Percentiles rank a stretch among this genome's conserved stretches.
Evolutionary conservation across 176 grass and related monocot genomes (phyloP).

Genomic region (Thinopyrum elongatum): DNA sequence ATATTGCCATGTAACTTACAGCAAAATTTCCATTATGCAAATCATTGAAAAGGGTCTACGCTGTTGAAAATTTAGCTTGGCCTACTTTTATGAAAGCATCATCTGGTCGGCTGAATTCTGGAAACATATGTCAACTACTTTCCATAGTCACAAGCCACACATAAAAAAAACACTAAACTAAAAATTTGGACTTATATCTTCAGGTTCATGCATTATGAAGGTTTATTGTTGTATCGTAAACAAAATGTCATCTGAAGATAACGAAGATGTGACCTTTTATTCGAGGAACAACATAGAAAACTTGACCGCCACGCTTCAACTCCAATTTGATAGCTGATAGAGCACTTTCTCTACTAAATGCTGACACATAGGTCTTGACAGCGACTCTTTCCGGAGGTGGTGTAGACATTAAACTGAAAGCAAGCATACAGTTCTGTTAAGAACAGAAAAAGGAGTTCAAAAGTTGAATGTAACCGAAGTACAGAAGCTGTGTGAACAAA

Average conservation of each 20-base stretch:
- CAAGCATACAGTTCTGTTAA: conserved; percentile 21
- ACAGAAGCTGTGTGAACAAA: conserved; percentile 16
- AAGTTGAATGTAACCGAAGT: conserved; percentile 14
- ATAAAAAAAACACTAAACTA: conserved; percentile 2
- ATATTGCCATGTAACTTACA: not conserved
- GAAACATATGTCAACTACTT: not conserved
- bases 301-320: conserved; percentile 82
- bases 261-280: conserved; percentile 66
- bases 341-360: conserved; percentile 78
- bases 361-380: conserved; percentile 78
- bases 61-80: not conserved
- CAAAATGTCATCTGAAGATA: conserved; percentile 19
- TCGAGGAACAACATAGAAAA: conserved; percentile 97
- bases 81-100: not conserved
- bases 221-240: conserved; percentile 1
- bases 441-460: not conserved
- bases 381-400: conserved; percentile 93
- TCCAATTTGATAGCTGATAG: conserved; percentile 85
- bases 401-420: conserved; percentile 91
- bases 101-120: not conserved
- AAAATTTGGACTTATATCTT: conserved; percentile 10
- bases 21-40: not conserved
- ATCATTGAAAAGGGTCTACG: not conserved
- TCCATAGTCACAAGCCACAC: not conserved
- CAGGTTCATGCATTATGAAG: conserved; percentile 20